These are phyloP conservation scores for Conoideocrella luteorostrata DNA, from an alignment of 2,329 filamentous ascomycete genomes.

Conservation along the genomic window DNA sequence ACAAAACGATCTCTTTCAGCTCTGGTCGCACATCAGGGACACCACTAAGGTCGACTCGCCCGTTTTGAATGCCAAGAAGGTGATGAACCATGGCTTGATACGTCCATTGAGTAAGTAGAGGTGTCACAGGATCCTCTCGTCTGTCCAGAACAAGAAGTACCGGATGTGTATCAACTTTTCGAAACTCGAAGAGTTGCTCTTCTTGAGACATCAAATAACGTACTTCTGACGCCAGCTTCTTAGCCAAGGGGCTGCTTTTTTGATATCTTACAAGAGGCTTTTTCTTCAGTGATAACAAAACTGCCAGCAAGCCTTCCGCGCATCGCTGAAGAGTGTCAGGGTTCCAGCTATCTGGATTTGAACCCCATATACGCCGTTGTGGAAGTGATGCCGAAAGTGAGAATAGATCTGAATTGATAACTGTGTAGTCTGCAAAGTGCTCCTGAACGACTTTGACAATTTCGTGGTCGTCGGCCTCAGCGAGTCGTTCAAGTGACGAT, in stretches of 20 bases:
- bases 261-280: constrained; percentile 91
- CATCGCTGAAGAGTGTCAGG: constrained; percentile 78
- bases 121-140: constrained; percentile 90
- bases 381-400: constrained; percentile 70
- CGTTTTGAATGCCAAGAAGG: constrained; percentile 86
- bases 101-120: constrained; percentile 93
- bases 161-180: constrained; percentile 88
- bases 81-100: constrained; percentile 99
- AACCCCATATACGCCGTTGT: constrained; percentile 71
- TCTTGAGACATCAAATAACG: constrained; percentile 92
- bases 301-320: constrained; percentile 78
- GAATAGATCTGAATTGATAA: constrained; percentile 91
- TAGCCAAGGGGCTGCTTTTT: constrained; percentile 81
- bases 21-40: constrained; percentile 81
- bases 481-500: constrained; percentile 85
- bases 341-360: constrained; percentile 82
- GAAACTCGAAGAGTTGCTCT: constrained; percentile 93
- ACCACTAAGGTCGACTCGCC: constrained; percentile 80
- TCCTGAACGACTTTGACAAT: constrained; percentile 92
- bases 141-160: constrained; percentile 87
- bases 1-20: constrained; percentile 87
- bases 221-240: constrained; percentile 89
- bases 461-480: constrained; percentile 95
- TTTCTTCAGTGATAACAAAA: constrained; percentile 88
- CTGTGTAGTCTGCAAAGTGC: constrained; percentile 92